A percentile compares a stretch with the other conserved stretches of the same genome.
These are phyloP conservation scores for Tolypocladium tropicale DNA, from an alignment of 2,329 filamentous ascomycete genomes.

Conservation along the genomic window DNA sequence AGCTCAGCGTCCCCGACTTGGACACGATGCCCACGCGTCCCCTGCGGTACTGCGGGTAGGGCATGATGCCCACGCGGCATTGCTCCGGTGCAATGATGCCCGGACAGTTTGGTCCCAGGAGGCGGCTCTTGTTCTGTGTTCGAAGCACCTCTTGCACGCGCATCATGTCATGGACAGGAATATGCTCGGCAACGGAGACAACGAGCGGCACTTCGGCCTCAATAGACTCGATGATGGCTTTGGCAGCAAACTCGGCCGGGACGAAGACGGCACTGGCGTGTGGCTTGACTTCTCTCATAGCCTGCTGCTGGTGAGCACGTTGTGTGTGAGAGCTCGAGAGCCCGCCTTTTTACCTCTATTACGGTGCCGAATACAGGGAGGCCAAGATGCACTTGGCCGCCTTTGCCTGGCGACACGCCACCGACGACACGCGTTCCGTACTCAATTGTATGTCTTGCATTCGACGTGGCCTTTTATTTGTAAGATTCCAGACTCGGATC, in stretches of 20 bases:
- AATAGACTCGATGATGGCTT: constrained; percentile 64
- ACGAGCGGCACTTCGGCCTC: constrained; percentile 70
- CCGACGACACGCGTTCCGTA: constrained; percentile 28
- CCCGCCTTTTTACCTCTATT: constrained; percentile 14
- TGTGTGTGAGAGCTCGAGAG: neutral
- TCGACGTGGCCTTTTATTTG: constrained; percentile 20
- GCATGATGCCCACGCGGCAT: constrained; percentile 40
- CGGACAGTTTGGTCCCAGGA: constrained; percentile 73
- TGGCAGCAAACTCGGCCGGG: constrained; percentile 53
- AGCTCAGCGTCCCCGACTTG: constrained; percentile 73
- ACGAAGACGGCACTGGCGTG: constrained; percentile 68
- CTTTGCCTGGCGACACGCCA: constrained; percentile 27
- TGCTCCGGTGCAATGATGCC: constrained; percentile 68
- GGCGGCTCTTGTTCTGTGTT: constrained; percentile 59
- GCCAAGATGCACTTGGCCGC: constrained; percentile 18
- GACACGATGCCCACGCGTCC: constrained; percentile 66
- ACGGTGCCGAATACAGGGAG: constrained; percentile 26
- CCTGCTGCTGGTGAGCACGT: constrained; percentile 11
- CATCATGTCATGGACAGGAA: constrained; percentile 69
- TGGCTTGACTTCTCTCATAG: constrained; percentile 30
- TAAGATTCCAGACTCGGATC: neutral
- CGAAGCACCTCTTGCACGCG: constrained; percentile 58
- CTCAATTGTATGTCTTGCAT: constrained; percentile 25
- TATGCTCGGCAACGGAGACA: constrained; percentile 71
- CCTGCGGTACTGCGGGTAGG: constrained; percentile 29